Evolutionary conservation across 2,329 filamentous ascomycete species (phyloP), one percentile per base, ranked within the genome.

Genomic region (Ascomycota sp.): DNA sequence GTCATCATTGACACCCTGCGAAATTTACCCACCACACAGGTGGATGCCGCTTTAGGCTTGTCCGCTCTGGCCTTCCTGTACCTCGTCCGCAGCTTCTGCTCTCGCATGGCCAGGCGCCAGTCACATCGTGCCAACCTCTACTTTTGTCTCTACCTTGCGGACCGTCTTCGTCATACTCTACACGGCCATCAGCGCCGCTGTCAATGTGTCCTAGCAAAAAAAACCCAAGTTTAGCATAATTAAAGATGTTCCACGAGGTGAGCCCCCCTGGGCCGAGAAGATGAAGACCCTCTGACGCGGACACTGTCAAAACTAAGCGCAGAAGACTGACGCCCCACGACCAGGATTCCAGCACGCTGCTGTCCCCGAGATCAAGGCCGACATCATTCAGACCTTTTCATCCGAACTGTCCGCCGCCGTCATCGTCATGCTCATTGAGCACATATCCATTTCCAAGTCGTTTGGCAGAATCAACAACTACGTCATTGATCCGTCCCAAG

Each of bases 151-250:
- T 12, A 86, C 81, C 0, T 61, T 89, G 24, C 71, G 80, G 23
- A 81, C 78, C 4, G 76, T 70, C 2, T 83, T 89, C 44, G 74
- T 85, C 39, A 82, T 89, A 27, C 61, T 89, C 3, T 86, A 85
- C 53, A 80, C 77, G 7, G 57, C 78, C 40, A 76, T 86, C 47
- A 79, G 76, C 50, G 80, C 68, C 37, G 64, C 77, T 7, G 66
- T 67, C 39, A 82, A 82, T 47, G 53, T 75, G 21, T 50, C 74
- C 37, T 61, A 61, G 38, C 59, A 48, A 32, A 45, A 51, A n/a
- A 43, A 72, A 8, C 66, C 71, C 4, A 55, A 55, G 21, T 74
- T 85, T 48, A 61, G 53, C 33, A 65, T 85, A 26, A 56, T 86
- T 1, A 69, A 71, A 10, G 51, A 51, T 9, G 78, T 89, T 5